Base-by-base conservation (phyloP, 2,329 filamentous ascomycete genomes). In the Penicillium hesseltinei region DNA sequence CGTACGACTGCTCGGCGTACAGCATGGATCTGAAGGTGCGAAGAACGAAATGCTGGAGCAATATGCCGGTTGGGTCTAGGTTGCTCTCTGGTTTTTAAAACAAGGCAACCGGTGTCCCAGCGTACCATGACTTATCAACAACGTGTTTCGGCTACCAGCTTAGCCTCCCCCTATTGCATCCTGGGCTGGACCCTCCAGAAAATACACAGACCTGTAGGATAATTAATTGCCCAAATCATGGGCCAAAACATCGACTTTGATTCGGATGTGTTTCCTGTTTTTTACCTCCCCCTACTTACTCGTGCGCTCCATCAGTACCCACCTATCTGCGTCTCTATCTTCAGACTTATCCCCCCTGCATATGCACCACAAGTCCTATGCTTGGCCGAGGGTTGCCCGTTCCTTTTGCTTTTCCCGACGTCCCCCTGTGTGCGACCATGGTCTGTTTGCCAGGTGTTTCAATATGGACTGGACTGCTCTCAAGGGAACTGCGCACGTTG, bases 1-100 rank as follows among this genome's bases (percentile, higher is more conserved):
- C n/a, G 78, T 79, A 35, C 70, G 74, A 33, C 70, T 80, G 17
- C 64, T 80, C 13, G 75, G 75, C 5, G 78, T 80, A 39, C 70
- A 73, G 39, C 77, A 79, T 63, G 78, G 76, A n/a, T 77, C 75
- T 21, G 76, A 78, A 23, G 78, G 78, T 8, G 68, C 78, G 51
- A 74, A 70, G 62, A 73, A 74, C 56, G 77, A 80, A 65, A 60
- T 70, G 19, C 57, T 71, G 13, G 68, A 70, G 21, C 71, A 73
- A 54, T 78, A 78, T 63, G 59, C 61, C 15, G 72, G 65, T 15
- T 78, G 77, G 76, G 44, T 75, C 40, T 72, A 65, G 39, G 50
- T 29, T 43, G 45, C 17, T 49, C 19, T 54, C 23, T 42, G 31
- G 25, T 31, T 51, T 51, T 38, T 33, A 3, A 46, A 27, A 33